phyloP scores from a whole-genome alignment of 352 stramenopile genomes.

The Hyaloperonospora arabidopsidis region DNA sequence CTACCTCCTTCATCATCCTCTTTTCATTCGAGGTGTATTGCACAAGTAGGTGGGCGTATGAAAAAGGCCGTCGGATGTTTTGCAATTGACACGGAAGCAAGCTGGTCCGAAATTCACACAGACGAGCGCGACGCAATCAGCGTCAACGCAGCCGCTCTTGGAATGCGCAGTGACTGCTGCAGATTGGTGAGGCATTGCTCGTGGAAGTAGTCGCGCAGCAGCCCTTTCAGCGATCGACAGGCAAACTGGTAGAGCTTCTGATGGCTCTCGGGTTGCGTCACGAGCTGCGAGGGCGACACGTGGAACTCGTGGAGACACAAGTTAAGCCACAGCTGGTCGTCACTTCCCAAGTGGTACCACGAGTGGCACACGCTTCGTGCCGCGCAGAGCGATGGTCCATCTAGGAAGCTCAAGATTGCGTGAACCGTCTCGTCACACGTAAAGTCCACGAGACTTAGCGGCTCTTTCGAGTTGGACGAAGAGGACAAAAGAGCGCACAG shows the following conservation, averaged over 20 bases:
- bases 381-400: slow-evolving; percentile 55
- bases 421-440: slow-evolving; percentile 70
- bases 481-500: slow-evolving; percentile 7
- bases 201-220: slow-evolving; percentile 75
- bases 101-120: slow-evolving; percentile 6
- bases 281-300: slow-evolving; percentile 66
- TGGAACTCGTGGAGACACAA: slow-evolving; percentile 64
- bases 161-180: slow-evolving; percentile 63
- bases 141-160: slow-evolving; percentile 46
- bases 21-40: no score
- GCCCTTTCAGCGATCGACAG: slow-evolving; percentile 53
- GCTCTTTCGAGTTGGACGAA: not conserved
- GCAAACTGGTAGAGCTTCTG: slow-evolving; percentile 72
- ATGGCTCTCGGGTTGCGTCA: slow-evolving; percentile 49
- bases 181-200: slow-evolving; percentile 69
- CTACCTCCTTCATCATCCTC: no score
- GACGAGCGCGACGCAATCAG: slow-evolving; percentile 36
- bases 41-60: not conserved
- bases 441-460: slow-evolving; percentile 49
- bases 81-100: slow-evolving; percentile 1
- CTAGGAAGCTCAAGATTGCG: slow-evolving; percentile 56
- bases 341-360: slow-evolving; percentile 38
- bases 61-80: not conserved
- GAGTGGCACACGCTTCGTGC: slow-evolving; percentile 53
- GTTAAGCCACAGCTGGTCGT: slow-evolving; percentile 60